phyloP scores from a whole-genome alignment of 2,329 filamentous ascomycete species.

The Cercospora brassicicola region DNA sequence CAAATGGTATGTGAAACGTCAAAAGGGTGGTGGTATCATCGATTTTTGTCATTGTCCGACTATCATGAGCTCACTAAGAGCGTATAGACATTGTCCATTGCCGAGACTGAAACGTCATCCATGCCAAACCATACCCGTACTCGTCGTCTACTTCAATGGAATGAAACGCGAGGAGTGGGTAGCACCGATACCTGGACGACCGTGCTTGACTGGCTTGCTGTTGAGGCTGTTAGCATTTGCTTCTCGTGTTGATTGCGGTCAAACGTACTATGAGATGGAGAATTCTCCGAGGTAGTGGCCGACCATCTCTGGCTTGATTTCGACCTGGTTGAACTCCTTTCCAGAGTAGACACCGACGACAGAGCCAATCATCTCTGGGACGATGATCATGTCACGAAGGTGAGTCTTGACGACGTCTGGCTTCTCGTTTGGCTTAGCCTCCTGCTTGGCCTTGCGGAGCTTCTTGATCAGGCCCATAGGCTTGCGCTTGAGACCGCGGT shows the following conservation, averaged over 20 bases:
- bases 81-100: neutral
- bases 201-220: conserved; percentile 99
- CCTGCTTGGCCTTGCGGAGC: conserved; percentile 98
- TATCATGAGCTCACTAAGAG: conserved; percentile 5
- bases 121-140: neutral
- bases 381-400: conserved; percentile 99
- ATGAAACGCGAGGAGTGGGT: conserved; percentile 99
- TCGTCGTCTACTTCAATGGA: conserved; percentile 80
- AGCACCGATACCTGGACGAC: conserved; percentile 99
- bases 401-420: conserved; percentile 99
- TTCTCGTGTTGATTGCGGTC: neutral
- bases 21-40: neutral
- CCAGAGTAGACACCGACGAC: conserved; percentile 99
- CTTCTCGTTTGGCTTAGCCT: conserved; percentile 99
- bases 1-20: neutral
- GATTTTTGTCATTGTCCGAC: conserved; percentile 7
- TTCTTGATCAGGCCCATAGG: conserved; percentile 99
- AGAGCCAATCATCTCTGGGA: conserved; percentile 99
- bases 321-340: conserved; percentile 99
- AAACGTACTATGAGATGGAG: conserved; percentile 97
- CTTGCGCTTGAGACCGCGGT: conserved; percentile 99
- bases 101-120: conserved; percentile 1
- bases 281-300: conserved; percentile 99
- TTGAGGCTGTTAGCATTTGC: conserved; percentile 52
- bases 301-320: conserved; percentile 99